phyloP scores from a whole-genome alignment of 2,329 filamentous ascomycete species.

The Cyclaneusma minus region DNA sequence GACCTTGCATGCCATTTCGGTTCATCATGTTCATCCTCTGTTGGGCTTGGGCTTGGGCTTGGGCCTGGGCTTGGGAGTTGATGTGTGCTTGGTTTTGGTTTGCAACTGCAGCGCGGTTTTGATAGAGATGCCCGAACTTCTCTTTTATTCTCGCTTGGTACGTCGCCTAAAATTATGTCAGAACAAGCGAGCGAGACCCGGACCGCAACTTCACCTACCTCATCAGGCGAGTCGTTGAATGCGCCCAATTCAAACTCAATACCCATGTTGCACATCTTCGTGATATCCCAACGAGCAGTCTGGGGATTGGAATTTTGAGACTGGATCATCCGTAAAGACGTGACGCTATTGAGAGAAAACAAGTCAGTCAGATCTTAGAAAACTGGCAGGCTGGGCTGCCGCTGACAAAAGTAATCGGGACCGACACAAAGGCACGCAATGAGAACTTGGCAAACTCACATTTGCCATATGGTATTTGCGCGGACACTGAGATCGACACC shows the following conservation, averaged over 20 bases:
- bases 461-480: constrained; percentile 5
- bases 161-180: constrained; percentile 2
- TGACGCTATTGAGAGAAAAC: too few relatives aligned
- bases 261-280: constrained; percentile 15
- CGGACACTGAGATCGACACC: neutral
- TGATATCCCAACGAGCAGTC: too few relatives aligned
- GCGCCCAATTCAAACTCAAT: constrained; percentile 16
- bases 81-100: constrained; percentile 23
- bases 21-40: constrained; percentile 38
- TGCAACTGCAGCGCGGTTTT: constrained; percentile 22
- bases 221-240: constrained; percentile 13
- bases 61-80: constrained; percentile 24
- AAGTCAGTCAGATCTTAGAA: too few relatives aligned
- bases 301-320: too few relatives aligned
- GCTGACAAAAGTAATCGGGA: constrained; percentile 13
- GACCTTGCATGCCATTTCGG: constrained; percentile 31
- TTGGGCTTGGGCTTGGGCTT: constrained; percentile 22
- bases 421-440: constrained; percentile 15
- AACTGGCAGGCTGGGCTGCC: constrained; percentile 8
- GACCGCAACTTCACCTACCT: constrained; percentile 9
- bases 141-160: constrained; percentile 5
- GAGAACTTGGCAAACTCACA: constrained; percentile 2
- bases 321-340: too few relatives aligned
- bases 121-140: constrained; percentile 12
- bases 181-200: neutral